Base-by-base conservation (phyloP, 2,329 filamentous ascomycete species). In the Ascochyta clinopodiicola region DNA sequence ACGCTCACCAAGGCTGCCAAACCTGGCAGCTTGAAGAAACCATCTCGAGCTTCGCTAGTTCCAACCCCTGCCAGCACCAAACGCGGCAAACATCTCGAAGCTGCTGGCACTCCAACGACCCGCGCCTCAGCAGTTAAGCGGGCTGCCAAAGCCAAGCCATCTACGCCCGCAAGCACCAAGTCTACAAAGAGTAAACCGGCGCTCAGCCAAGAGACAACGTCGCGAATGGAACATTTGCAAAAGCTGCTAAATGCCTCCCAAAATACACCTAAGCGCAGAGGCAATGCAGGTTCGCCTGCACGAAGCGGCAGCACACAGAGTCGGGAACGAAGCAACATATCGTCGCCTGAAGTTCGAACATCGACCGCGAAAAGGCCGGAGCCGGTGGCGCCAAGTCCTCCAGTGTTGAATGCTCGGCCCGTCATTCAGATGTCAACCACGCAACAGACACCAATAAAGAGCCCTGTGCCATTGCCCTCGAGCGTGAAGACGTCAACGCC, bases 1-100 rank as follows among this genome's bases (percentile, higher is more conserved):
- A 17, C 27, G 1, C 22, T n/a, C 32, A 21, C 24, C 3, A 57
- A 51, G 45, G 15, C 36, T 24, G 24, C 12, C 13, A 60, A 50
- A 31, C 51, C 56, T 8, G 59, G 59, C 15, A 58, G 56, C 31
- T 31, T 58, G 22, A 56, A 56, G 34, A 60, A 57, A 19, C 52
- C 60, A n/a, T 56, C 55, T 21, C 49, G 36, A 31, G 44, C 38
- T 15, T 31, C 48, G 2, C 12, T 51, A 5, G 12, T 42, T 6
- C 19, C 36, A 12, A 59, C 59, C 3, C 59, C 56, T n/a, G 25
- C 31, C 10, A 51, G 43, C n/a, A 8, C 19, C 4, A 60, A 31
- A 24, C 49, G 46, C 7, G 44, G 35, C 39, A 24, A 44, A 12
- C 39, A 45, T 17, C 24, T 40, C 19, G 31, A 44, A 13, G 22